Conservation (phyloP, 1,284 basidiomycete genomes). For the Anthracocystis setariae region DNA sequence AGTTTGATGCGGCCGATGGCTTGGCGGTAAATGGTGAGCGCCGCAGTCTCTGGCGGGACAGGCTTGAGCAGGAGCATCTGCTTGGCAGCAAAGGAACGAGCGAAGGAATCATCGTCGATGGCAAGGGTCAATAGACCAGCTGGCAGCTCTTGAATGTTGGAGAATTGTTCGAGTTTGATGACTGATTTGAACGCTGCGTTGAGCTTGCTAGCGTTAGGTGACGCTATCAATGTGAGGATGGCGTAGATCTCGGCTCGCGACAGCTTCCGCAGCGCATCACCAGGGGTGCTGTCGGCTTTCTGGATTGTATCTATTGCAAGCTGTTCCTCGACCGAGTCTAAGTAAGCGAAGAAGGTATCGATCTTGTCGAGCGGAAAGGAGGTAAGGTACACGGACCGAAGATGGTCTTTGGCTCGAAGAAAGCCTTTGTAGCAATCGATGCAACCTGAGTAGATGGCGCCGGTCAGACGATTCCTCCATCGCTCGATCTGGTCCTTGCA, state of each 20-base stretch:
- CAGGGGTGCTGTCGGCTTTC: conserved; percentile 12
- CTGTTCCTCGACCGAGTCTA: conserved; percentile 49
- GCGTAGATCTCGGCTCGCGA: conserved; percentile 43
- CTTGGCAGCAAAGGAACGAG: conserved; percentile 37
- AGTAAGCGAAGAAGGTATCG: conserved; percentile 46
- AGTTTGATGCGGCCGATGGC: conserved; percentile 16
- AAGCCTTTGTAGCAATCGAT: conserved; percentile 55
- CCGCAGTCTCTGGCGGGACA: conserved; percentile 19
- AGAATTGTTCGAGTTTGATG: conserved; percentile 33
- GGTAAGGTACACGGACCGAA: conserved; percentile 32
- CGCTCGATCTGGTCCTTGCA: conserved; percentile 35
- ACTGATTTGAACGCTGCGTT: conserved; percentile 24
- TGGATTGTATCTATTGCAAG: conserved; percentile 37
- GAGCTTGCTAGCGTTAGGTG: conserved; percentile 29
- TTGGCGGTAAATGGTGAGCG: conserved; percentile 15
- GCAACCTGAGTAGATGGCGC: conserved; percentile 46
- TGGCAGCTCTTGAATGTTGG: conserved; percentile 40
- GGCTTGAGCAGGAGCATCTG: conserved; percentile 45
- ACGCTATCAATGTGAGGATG: conserved; percentile 41
- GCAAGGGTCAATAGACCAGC: conserved; percentile 42
- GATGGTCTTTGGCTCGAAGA: conserved; percentile 38
- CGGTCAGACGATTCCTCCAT: conserved; percentile 40
- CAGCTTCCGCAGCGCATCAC: conserved; percentile 25
- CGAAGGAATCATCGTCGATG: conserved; percentile 35
- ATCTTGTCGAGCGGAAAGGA: conserved; percentile 41